Percentiles rank a stretch among this genome's conserved stretches.
These are phyloP conservation scores for Brassica hybrid DNA, from an alignment of 441 rosid species.

Conservation along the genomic window DNA sequence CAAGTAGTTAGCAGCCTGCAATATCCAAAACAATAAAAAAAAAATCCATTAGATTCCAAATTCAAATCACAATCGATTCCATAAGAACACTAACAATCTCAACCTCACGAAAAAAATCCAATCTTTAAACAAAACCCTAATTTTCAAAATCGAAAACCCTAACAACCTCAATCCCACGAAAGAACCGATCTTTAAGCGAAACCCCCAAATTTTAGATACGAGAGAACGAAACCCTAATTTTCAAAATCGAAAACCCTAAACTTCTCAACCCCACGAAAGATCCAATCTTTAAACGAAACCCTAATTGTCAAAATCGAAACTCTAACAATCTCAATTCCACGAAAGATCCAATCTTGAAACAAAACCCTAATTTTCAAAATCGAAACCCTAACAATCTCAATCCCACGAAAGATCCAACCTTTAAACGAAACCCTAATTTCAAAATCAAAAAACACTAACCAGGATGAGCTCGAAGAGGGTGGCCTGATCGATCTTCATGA, in stretches of 20 bases:
- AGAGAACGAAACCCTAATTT: background rate
- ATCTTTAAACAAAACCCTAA: background rate
- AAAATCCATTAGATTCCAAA: no score
- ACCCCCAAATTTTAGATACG: background rate
- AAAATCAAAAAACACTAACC: constrained; percentile 8
- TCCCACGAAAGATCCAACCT: background rate
- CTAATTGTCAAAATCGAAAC: constrained; percentile 11
- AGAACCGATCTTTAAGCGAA: background rate
- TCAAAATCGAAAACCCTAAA: constrained; percentile 19
- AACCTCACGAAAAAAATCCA: no score
- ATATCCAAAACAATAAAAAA: no score
- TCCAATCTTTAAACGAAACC: background rate
- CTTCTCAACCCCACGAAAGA: background rate
- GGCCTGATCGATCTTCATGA: constrained; percentile 72
- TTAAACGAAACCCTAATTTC: constrained; percentile 29
- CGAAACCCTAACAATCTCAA: constrained; percentile 9
- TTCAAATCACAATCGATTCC: no score
- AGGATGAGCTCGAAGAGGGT: constrained; percentile 75
- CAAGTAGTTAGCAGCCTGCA: no score
- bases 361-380: constrained; percentile 30
- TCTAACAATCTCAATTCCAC: background rate
- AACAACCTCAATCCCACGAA: background rate
- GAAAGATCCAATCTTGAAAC: background rate
- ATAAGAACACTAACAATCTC: no score
- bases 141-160: constrained; percentile 14